Evolutionary conservation across 2,329 filamentous ascomycete species (phyloP).

Genomic region (Neonectria punicea): DNA sequence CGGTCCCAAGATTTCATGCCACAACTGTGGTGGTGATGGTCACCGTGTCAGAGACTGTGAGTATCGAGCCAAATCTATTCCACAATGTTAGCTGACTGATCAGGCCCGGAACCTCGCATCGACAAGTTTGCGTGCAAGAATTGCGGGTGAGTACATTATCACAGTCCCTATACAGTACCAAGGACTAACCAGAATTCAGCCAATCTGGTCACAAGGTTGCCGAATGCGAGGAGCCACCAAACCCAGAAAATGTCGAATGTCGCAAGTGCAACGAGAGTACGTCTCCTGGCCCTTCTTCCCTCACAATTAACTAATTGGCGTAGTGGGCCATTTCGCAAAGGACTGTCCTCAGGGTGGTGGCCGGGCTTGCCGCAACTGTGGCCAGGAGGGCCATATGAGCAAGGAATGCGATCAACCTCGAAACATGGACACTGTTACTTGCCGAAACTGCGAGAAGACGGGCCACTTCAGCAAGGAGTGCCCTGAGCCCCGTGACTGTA

Average conservation of each 20-base stretch:
- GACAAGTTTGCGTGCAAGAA: slow-evolving; percentile 76
- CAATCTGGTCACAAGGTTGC: slow-evolving; percentile 61
- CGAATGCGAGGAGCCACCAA: slow-evolving; percentile 69
- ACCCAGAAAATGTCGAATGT: slow-evolving; percentile 71
- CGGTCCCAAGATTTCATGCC: slow-evolving; percentile 65
- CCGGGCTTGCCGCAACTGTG: slow-evolving; percentile 70
- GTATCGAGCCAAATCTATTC: slow-evolving; percentile 39
- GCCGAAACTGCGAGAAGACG: slow-evolving; percentile 68
- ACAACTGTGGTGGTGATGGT: slow-evolving; percentile 71
- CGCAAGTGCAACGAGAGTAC: slow-evolving; percentile 71
- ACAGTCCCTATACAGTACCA: neutral
- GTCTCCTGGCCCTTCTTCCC: slow-evolving; percentile 35
- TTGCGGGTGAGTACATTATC: slow-evolving; percentile 60
- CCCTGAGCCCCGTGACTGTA: slow-evolving; percentile 61
- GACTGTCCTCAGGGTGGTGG: slow-evolving; percentile 72
- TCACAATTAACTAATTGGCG: slow-evolving; percentile 22
- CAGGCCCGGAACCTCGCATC: slow-evolving; percentile 68
- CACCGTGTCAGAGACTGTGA: slow-evolving; percentile 77
- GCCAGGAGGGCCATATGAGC: slow-evolving; percentile 67
- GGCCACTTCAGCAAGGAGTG: slow-evolving; percentile 74
- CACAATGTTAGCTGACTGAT: slow-evolving; percentile 23
- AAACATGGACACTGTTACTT: slow-evolving; percentile 61
- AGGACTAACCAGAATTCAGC: slow-evolving; percentile 41
- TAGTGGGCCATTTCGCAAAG: slow-evolving; percentile 69
- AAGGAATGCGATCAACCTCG: slow-evolving; percentile 61